These are phyloP conservation scores for Glycine soja DNA, from an alignment of 306 rosid species.

Conservation along the genomic window DNA sequence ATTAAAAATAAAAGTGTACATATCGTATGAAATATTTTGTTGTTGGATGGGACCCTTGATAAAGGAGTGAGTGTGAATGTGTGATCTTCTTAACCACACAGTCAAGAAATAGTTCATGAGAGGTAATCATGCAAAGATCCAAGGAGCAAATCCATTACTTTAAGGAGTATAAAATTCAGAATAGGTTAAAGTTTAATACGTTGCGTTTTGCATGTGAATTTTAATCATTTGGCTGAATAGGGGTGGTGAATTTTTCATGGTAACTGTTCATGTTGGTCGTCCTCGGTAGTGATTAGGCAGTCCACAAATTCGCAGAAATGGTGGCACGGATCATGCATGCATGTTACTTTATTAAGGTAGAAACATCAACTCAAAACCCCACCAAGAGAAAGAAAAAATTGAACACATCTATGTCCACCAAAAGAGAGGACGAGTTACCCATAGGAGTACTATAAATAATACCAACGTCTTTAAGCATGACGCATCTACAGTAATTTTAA, in stretches of 20 bases:
- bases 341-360: conserved; percentile 37
- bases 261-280: conserved; percentile 14
- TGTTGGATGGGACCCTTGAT: conserved; percentile 30
- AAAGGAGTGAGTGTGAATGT: background rate
- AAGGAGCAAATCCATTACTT: conserved; percentile 52
- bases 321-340: conserved; percentile 34
- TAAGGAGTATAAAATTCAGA: conserved; percentile 34
- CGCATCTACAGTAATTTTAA: background rate
- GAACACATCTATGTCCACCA: background rate
- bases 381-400: background rate
- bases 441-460: no score
- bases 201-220: conserved; percentile 63
- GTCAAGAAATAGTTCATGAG: conserved; percentile 50
- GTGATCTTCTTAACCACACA: conserved; percentile 17
- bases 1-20: no score
- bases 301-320: conserved; percentile 31
- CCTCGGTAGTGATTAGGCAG: background rate
- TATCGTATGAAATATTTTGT: background rate
- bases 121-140: conserved; percentile 57
- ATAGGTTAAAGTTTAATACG: conserved; percentile 41
- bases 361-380: conserved; percentile 44
- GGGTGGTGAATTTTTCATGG: background rate
- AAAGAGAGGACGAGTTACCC: background rate
- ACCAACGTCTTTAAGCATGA: background rate
- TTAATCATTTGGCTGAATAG: conserved; percentile 54